phyloP scores from a whole-genome alignment of 768 basidiomycete genomes.

The Pisolithus orientalis region DNA sequence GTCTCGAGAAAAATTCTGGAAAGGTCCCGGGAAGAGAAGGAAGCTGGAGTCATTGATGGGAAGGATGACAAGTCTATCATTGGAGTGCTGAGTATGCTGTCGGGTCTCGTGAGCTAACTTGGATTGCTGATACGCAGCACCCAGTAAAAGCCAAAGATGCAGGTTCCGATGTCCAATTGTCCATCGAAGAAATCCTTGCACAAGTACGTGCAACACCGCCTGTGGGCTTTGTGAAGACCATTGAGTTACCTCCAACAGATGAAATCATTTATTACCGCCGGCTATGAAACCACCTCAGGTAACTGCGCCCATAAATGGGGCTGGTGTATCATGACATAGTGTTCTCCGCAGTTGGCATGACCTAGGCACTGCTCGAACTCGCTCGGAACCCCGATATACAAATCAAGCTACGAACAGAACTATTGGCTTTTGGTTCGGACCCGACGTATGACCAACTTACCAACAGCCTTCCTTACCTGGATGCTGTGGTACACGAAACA shows the following conservation, averaged over 20 bases:
- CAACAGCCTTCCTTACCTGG: conserved; percentile 46
- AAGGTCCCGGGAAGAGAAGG: conserved; percentile 26
- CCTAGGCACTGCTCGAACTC: conserved; percentile 18
- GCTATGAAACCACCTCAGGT: conserved; percentile 38
- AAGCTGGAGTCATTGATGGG: conserved; percentile 12
- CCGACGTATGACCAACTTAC: conserved; percentile 51
- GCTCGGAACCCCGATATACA: conserved; percentile 30
- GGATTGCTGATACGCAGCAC: background rate
- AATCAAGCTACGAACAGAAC: conserved; percentile 41
- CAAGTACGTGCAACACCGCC: conserved; percentile 16
- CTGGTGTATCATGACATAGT: background rate
- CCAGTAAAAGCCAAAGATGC: conserved; percentile 22
- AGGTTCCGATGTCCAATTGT: conserved; percentile 25
- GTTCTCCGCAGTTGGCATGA: background rate
- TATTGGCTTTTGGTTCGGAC: conserved; percentile 36
- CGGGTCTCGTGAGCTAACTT: background rate
- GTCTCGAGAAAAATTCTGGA: conserved; percentile 13
- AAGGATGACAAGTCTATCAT: background rate
- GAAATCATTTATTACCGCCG: conserved; percentile 34
- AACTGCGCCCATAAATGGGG: background rate
- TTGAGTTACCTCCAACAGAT: conserved; percentile 13
- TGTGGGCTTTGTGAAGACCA: background rate
- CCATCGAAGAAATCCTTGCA: conserved; percentile 35
- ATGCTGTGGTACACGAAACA: conserved; percentile 36
- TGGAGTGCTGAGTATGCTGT: background rate